These are phyloP conservation scores for Malassezia arunalokei DNA, from an alignment of 1,284 basidiomycete species.

Conservation along the genomic window DNA sequence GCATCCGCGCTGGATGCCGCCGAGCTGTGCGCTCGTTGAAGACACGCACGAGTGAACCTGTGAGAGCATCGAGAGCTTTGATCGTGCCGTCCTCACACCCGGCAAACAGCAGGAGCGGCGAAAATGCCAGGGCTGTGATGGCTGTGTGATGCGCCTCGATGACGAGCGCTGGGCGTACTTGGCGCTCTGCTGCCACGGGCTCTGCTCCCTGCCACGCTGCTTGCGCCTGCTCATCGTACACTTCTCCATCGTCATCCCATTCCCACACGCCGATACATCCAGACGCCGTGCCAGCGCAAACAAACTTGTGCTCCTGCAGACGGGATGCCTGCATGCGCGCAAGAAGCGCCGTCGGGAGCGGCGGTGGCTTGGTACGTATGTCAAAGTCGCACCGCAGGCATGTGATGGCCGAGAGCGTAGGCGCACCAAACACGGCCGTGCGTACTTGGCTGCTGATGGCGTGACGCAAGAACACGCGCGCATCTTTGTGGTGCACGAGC, in stretches of 20 bases:
- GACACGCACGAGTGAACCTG: slow-evolving; percentile 45
- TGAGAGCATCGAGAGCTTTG: slow-evolving; percentile 59
- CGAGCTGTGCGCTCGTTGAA: slow-evolving; percentile 41
- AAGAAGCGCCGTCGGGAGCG: slow-evolving; percentile 6
- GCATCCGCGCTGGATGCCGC: slow-evolving; percentile 53
- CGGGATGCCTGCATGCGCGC: slow-evolving; percentile 18
- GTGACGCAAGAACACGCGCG: slow-evolving; percentile 23
- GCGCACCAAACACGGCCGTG: slow-evolving; percentile 28
- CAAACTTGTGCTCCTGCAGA: slow-evolving; percentile 34
- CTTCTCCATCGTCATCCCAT: slow-evolving; percentile 24
- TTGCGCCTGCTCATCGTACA: slow-evolving; percentile 19
- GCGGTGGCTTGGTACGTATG: slow-evolving; percentile 17
- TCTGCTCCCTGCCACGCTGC: slow-evolving; percentile 35
- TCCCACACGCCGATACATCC: slow-evolving; percentile 35
- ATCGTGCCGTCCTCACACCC: slow-evolving; percentile 53
- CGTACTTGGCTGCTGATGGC: background rate
- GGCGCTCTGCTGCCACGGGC: slow-evolving; percentile 53
- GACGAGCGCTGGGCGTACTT: slow-evolving; percentile 51
- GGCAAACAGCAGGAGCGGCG: slow-evolving; percentile 22
- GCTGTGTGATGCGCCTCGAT: slow-evolving; percentile 27
- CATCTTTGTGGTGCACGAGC: slow-evolving; percentile 22
- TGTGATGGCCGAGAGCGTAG: slow-evolving; percentile 26
- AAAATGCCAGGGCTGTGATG: slow-evolving; percentile 31
- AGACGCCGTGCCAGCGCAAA: slow-evolving; percentile 32
- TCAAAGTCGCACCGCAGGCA: slow-evolving; percentile 33